Evolutionary conservation across 495 filamentous ascomycete genomes (phyloP).

Genomic region (Bryoglossum gracile): DNA sequence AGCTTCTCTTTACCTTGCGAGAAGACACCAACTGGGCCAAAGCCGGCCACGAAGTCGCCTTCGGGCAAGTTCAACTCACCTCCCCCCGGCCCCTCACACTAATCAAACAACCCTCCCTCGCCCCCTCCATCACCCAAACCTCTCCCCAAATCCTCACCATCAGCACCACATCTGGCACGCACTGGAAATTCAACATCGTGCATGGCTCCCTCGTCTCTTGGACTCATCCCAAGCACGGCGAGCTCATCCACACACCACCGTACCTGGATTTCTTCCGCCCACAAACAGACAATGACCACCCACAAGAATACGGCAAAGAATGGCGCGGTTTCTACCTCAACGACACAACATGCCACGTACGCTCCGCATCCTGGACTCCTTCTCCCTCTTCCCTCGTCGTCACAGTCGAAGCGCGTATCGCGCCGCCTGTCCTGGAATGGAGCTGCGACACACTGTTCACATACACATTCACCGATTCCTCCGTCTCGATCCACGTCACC

Average conservation of each 20-base stretch:
- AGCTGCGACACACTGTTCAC: conserved; percentile 44
- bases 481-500: conserved; percentile 38
- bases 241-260: conserved; percentile 39
- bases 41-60: conserved; percentile 42
- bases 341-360: conserved; percentile 38
- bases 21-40: conserved; percentile 37
- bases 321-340: conserved; percentile 36
- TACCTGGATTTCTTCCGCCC: conserved; percentile 43
- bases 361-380: conserved; percentile 32
- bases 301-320: conserved; percentile 33
- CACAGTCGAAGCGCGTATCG: conserved; percentile 42
- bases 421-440: conserved; percentile 57
- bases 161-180: conserved; percentile 1
- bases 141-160: conserved; percentile 24
- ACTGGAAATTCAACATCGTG: conserved; percentile 37
- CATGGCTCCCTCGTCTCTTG: conserved; percentile 35
- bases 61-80: conserved; percentile 40
- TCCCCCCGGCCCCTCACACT: conserved; percentile 23
- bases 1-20: conserved; percentile 37
- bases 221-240: conserved; percentile 15
- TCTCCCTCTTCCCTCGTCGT: conserved; percentile 24
- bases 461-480: conserved; percentile 42
- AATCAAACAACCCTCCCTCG: conserved; percentile 14
- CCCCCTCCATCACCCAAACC: background rate
- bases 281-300: conserved; percentile 59